Conservation (phyloP, 257 asterid genomes). For the Capsicum chinense region DNA sequence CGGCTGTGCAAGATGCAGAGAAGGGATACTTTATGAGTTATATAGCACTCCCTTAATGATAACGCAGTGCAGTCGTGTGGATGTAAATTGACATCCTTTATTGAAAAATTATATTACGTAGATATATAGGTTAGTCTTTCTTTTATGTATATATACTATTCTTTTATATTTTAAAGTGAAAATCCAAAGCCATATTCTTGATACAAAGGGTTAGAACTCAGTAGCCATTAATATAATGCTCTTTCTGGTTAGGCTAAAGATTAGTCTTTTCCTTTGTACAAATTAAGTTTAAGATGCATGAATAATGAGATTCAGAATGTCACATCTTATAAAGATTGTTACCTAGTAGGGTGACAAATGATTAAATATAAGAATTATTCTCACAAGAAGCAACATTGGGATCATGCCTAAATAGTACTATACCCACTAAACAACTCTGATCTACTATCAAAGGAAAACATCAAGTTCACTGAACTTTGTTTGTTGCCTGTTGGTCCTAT, state of each 20-base stretch:
- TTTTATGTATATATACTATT: no score
- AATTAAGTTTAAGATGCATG: not conserved
- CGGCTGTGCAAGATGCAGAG: no score
- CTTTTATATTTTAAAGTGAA: no score
- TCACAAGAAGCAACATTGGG: not conserved
- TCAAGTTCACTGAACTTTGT: not conserved
- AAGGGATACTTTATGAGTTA: no score
- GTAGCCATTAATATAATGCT: not conserved
- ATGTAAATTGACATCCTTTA: no score
- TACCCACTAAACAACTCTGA: no score
- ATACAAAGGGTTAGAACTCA: not conserved
- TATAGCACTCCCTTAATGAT: no score
- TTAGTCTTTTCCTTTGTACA: not conserved
- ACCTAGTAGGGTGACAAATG: not conserved
- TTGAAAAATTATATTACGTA: no score
- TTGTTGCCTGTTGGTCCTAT: not conserved
- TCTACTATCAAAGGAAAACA: not conserved
- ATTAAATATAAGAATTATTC: not conserved
- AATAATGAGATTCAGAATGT: not conserved
- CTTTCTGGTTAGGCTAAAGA: not conserved
- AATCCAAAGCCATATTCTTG: not conserved
- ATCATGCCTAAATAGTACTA: not conserved
- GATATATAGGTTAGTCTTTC: no score
- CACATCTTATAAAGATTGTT: conserved; percentile 9
- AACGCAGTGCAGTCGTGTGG: no score